Percentiles rank a stretch among this genome's conserved stretches.
phyloP scores from a whole-genome alignment of 106 monocot species.

The Allium fistulosum region DNA sequence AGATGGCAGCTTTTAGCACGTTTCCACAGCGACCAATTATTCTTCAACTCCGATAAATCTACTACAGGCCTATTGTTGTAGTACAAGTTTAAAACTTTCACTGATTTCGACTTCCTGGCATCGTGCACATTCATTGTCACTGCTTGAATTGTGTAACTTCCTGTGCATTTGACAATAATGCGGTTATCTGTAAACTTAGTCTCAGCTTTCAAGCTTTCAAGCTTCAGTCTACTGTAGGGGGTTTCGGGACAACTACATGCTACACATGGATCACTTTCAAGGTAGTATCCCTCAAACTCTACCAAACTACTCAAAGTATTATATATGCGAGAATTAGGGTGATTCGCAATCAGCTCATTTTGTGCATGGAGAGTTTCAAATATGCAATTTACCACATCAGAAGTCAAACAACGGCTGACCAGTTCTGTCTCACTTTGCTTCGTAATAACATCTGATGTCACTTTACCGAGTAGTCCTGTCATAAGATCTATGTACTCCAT shows the following conservation, averaged over 20 bases:
- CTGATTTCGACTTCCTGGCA: constrained; percentile 94
- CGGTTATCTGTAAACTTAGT: constrained; percentile 98
- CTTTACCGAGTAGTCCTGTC: constrained; percentile 74
- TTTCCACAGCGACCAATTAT: constrained; percentile 98
- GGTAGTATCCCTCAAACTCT: constrained; percentile 98
- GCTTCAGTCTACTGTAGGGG: constrained; percentile 88
- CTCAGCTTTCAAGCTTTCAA: constrained; percentile 94
- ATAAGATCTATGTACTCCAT: constrained; percentile 81
- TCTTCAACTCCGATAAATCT: constrained; percentile 92
- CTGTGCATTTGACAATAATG: constrained; percentile 98
- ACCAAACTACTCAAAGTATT: constrained; percentile 79
- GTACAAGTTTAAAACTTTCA: constrained; percentile 89
- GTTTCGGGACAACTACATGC: constrained; percentile 96
- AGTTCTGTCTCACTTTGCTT: constrained; percentile 61
- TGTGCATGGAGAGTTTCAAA: constrained; percentile 90
- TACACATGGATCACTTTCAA: constrained; percentile 98
- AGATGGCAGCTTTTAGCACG: constrained; percentile 98
- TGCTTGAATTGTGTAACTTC: constrained; percentile 92
- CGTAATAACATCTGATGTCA: constrained; percentile 21
- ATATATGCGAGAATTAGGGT: constrained; percentile 97
- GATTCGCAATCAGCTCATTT: constrained; percentile 97
- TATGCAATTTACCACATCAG: constrained; percentile 72
- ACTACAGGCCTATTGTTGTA: constrained; percentile 89
- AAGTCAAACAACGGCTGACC: constrained; percentile 49
- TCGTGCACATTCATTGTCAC: constrained; percentile 98